Percentiles rank a stretch among this genome's conserved stretches.
Evolutionary conservation across 1,139 yeast species (phyloP).

Genomic region (Candida sojae): DNA sequence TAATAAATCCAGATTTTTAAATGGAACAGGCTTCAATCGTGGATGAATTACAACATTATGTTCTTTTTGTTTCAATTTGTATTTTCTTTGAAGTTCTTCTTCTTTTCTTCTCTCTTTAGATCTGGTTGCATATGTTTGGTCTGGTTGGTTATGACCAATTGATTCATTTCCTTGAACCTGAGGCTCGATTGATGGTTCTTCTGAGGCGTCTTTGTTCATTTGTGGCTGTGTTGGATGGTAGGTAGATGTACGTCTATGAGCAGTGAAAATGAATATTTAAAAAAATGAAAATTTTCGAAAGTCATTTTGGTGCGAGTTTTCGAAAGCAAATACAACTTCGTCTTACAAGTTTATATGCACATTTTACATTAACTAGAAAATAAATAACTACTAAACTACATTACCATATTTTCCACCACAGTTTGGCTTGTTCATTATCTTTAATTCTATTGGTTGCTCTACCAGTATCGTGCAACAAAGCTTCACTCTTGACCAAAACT

Average conservation of each 20-base stretch:
- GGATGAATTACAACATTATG: slow-evolving; percentile 42
- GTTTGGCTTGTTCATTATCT: slow-evolving; percentile 9
- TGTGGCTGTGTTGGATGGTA: neutral
- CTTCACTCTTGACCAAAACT: slow-evolving; percentile 38
- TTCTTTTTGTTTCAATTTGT: slow-evolving; percentile 25
- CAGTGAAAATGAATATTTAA: too few relatives aligned
- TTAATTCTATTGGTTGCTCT: slow-evolving; percentile 25
- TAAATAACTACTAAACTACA: neutral
- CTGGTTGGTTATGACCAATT: slow-evolving; percentile 7
- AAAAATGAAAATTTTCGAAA: too few relatives aligned
- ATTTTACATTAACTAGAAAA: neutral
- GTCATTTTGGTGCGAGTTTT: too few relatives aligned
- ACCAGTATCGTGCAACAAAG: slow-evolving; percentile 42
- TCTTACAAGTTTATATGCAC: too few relatives aligned
- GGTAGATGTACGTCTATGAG: too few relatives aligned
- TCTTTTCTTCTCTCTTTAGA: slow-evolving; percentile 22
- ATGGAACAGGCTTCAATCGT: slow-evolving; percentile 48
- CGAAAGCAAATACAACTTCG: neutral
- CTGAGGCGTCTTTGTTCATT: slow-evolving; percentile 12
- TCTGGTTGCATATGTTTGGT: slow-evolving; percentile 26
- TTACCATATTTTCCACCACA: slow-evolving; percentile 8
- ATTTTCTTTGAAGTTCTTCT: slow-evolving; percentile 16
- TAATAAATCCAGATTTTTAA: slow-evolving; percentile 34
- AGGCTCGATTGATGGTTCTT: slow-evolving; percentile 24
- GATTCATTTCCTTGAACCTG: slow-evolving; percentile 19